phyloP scores from a whole-genome alignment of 2,329 filamentous ascomycete species.

The Aureobasidium sp. region DNA sequence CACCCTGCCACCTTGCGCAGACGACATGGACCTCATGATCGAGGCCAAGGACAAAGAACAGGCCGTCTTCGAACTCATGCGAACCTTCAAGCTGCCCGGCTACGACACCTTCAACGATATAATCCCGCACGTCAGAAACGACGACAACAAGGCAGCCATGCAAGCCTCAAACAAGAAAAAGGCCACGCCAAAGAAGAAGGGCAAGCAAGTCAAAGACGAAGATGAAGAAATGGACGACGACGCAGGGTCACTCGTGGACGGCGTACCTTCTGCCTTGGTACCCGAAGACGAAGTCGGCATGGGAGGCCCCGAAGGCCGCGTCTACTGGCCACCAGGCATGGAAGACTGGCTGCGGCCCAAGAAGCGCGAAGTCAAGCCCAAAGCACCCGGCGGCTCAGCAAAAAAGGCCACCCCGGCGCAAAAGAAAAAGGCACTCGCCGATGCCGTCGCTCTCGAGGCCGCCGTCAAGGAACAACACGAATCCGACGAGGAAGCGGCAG shows the following conservation, averaged over 20 bases:
- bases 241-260: slow-evolving; percentile 32
- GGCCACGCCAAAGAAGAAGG: slow-evolving; percentile 38
- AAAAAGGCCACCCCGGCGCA: slow-evolving; percentile 20
- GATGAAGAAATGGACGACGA: slow-evolving; percentile 33
- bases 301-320: slow-evolving; percentile 73
- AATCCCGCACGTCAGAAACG: slow-evolving; percentile 65
- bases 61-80: slow-evolving; percentile 90
- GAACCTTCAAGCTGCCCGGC: slow-evolving; percentile 75
- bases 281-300: slow-evolving; percentile 68
- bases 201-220: slow-evolving; percentile 30
- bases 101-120: slow-evolving; percentile 70
- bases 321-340: slow-evolving; percentile 87
- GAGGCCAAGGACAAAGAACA: slow-evolving; percentile 98
- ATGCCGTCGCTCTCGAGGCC: slow-evolving; percentile 7
- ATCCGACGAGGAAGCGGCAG: slow-evolving; percentile 26
- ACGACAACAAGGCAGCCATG: slow-evolving; percentile 57
- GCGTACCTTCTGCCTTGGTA: slow-evolving; percentile 39
- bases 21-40: slow-evolving; percentile 95
- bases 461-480: slow-evolving; percentile 23
- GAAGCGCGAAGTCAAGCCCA: slow-evolving; percentile 60
- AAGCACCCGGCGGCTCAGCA: slow-evolving; percentile 36
- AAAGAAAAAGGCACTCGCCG: slow-evolving; percentile 23
- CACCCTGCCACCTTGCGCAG: slow-evolving; percentile 72
- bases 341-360: slow-evolving; percentile 82
- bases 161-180: slow-evolving; percentile 34